phyloP scores from a whole-genome alignment of 2,329 filamentous ascomycete genomes.

The Tolypocladium tundrense region DNA sequence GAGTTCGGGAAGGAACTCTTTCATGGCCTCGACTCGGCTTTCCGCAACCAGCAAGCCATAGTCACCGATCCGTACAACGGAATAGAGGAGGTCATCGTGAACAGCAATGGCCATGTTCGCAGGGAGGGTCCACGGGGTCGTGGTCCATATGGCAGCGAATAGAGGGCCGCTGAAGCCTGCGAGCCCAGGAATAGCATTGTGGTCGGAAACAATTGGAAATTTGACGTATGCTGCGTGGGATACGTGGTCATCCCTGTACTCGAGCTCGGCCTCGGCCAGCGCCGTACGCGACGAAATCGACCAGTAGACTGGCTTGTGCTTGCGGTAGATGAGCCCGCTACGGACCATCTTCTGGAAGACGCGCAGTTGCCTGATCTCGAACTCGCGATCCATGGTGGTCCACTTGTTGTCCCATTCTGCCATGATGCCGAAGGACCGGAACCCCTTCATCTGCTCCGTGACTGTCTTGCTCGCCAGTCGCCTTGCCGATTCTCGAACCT shows the following conservation, averaged over 20 bases:
- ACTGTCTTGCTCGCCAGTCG: conserved; percentile 59
- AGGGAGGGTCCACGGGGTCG: conserved; percentile 93
- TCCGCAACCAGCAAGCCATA: conserved; percentile 63
- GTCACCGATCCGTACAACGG: conserved; percentile 46
- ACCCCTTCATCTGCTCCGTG: conserved; percentile 61
- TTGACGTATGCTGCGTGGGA: conserved; percentile 70
- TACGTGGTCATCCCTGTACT: conserved; percentile 67
- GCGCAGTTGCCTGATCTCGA: conserved; percentile 63
- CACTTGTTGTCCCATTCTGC: conserved; percentile 69
- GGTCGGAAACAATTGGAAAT: conserved; percentile 53
- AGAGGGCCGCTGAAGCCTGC: conserved; percentile 37
- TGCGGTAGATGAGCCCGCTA: conserved; percentile 64
- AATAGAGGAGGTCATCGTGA: conserved; percentile 63
- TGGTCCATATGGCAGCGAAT: conserved; percentile 93
- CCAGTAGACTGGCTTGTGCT: conserved; percentile 81
- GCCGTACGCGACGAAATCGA: conserved; percentile 70
- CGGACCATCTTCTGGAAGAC: conserved; percentile 68
- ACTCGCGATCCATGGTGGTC: conserved; percentile 67
- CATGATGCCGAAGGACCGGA: conserved; percentile 68
- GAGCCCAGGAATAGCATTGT: conserved; percentile 22
- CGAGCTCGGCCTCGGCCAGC: conserved; percentile 73
- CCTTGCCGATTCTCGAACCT: conserved; percentile 54
- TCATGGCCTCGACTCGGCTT: conserved; percentile 54
- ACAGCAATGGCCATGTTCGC: conserved; percentile 87
- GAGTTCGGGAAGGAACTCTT: conserved; percentile 38